Conservation (phyloP, 345 rosid genomes). For the Punica granatum region DNA sequence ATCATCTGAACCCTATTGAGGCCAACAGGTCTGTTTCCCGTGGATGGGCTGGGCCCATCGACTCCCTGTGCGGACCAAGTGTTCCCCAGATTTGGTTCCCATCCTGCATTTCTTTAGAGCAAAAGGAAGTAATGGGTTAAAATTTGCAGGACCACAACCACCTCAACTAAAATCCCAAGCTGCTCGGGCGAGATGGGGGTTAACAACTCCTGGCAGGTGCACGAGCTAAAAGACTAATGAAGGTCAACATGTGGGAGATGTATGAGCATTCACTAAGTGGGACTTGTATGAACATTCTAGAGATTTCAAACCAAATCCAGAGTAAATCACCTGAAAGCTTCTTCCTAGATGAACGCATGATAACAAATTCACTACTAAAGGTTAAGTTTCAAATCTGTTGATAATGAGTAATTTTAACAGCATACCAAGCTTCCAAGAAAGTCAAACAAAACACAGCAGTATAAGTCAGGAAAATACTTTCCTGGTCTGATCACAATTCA, state of each 20-base stretch:
- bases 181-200: no score
- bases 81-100: slow-evolving; percentile 73
- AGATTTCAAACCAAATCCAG: not conserved
- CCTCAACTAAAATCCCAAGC: no score
- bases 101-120: slow-evolving; percentile 57
- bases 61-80: slow-evolving; percentile 67
- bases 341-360: not conserved
- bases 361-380: no score
- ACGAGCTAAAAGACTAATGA: not conserved
- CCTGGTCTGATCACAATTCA: not conserved
- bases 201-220: not conserved
- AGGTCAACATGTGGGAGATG: not conserved
- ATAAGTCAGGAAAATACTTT: not conserved
- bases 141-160: not conserved
- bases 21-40: slow-evolving; percentile 67
- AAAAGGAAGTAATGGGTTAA: slow-evolving; percentile 10
- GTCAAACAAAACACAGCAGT: not conserved
- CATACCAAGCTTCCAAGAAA: not conserved
- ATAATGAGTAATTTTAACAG: not conserved
- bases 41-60: slow-evolving; percentile 93
- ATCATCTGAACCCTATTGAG: slow-evolving; percentile 90
- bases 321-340: not conserved
- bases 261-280: no score
- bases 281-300: not conserved
- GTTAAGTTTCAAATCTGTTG: no score